Conservation (phyloP, 2,329 filamentous ascomycete genomes). For the Aspergillus nomiae region DNA sequence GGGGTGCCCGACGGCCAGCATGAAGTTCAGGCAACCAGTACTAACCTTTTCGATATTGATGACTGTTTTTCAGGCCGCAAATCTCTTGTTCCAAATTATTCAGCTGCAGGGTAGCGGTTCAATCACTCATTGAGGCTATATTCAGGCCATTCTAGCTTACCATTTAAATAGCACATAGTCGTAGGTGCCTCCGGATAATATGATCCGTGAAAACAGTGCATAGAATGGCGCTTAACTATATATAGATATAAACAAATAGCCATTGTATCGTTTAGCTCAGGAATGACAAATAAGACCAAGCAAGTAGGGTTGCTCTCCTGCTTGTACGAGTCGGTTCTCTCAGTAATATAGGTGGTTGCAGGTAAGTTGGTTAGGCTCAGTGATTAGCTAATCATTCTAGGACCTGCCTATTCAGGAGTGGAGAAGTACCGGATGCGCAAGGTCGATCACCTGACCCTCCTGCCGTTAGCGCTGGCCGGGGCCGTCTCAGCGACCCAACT, state of each 20-base stretch:
- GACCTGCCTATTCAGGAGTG: slow-evolving; percentile 1
- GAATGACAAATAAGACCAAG: too few relatives aligned
- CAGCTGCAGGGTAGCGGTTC: background rate
- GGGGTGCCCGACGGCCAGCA: background rate
- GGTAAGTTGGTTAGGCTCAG: too few relatives aligned
- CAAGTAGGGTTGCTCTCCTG: too few relatives aligned
- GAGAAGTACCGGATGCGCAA: slow-evolving; percentile 1
- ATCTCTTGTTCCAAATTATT: background rate
- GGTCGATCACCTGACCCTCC: slow-evolving; percentile 5
- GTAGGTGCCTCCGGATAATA: background rate
- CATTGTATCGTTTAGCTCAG: too few relatives aligned
- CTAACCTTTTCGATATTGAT: background rate
- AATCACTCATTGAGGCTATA: too few relatives aligned
- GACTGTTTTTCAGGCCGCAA: background rate
- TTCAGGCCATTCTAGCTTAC: background rate
- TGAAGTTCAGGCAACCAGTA: background rate
- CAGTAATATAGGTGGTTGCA: too few relatives aligned
- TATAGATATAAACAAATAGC: background rate
- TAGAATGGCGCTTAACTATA: background rate
- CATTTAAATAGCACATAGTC: too few relatives aligned
- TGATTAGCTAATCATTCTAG: background rate
- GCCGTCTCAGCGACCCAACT: background rate
- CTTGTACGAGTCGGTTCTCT: too few relatives aligned
- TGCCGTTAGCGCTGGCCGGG: slow-evolving; percentile 1
- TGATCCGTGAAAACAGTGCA: background rate